Conservation (phyloP, 2,329 filamentous ascomycete species). For the Microdochium paspali region DNA sequence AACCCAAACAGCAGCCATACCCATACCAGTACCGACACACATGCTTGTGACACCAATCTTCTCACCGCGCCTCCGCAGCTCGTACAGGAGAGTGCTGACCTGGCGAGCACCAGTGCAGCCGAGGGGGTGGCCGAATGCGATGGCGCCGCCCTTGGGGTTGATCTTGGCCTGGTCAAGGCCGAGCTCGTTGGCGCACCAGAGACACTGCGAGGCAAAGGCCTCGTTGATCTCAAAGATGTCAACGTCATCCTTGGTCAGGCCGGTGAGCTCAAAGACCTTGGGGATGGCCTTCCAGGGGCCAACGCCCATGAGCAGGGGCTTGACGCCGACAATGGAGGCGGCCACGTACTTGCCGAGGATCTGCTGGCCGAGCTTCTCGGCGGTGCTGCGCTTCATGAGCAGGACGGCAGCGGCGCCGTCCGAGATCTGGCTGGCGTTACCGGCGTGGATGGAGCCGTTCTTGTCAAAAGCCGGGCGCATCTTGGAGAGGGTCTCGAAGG, state of each 20-base stretch:
- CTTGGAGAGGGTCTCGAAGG: slow-evolving; percentile 79
- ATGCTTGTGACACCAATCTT: slow-evolving; percentile 89
- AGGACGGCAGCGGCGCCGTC: slow-evolving; percentile 93
- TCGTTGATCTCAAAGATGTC: slow-evolving; percentile 99
- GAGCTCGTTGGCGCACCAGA: slow-evolving; percentile 88
- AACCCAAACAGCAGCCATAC: slow-evolving; percentile 95
- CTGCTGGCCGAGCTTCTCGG: slow-evolving; percentile 76
- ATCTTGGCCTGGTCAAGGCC: slow-evolving; percentile 77
- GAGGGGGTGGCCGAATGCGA: slow-evolving; percentile 90
- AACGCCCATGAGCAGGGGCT: slow-evolving; percentile 90
- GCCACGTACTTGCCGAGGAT: slow-evolving; percentile 90
- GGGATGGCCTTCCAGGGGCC: slow-evolving; percentile 96
- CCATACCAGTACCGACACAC: slow-evolving; percentile 97
- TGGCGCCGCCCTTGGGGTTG: slow-evolving; percentile 94
- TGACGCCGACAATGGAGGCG: slow-evolving; percentile 77
- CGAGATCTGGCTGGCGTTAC: slow-evolving; percentile 91
- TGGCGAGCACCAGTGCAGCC: slow-evolving; percentile 92
- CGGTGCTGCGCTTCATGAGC: slow-evolving; percentile 88
- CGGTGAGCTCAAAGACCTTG: slow-evolving; percentile 78
- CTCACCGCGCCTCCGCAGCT: slow-evolving; percentile 75
- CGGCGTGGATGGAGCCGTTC: slow-evolving; percentile 88
- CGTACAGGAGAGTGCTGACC: slow-evolving; percentile 84
- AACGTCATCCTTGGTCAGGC: slow-evolving; percentile 79
- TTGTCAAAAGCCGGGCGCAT: slow-evolving; percentile 85
- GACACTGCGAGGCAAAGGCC: slow-evolving; percentile 89